A percentile compares a stretch with the other conserved stretches of the same genome.
Conservation (phyloP, 1,139 yeast genomes). For the Candida dubliniensis region DNA sequence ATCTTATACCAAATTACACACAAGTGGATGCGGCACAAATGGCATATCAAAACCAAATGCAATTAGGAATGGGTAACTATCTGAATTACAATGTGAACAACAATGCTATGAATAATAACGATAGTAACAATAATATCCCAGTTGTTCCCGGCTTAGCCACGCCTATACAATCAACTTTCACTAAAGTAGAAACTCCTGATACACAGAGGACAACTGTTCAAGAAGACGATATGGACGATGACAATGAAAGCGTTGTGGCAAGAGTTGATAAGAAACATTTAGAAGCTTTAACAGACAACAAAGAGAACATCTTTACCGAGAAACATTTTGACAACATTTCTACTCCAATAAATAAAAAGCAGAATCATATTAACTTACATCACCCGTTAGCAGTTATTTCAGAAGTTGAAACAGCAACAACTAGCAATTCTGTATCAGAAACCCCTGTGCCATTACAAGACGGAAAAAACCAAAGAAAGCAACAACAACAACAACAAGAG, state of each 20-base stretch:
- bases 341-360: slow-evolving; percentile 28
- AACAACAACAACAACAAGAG: slow-evolving; percentile 1
- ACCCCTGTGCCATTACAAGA: neutral
- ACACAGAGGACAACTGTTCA: slow-evolving; percentile 49
- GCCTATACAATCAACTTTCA: slow-evolving; percentile 35
- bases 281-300: slow-evolving; percentile 35
- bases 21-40: slow-evolving; percentile 5
- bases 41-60: slow-evolving; percentile 13
- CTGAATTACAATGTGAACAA: slow-evolving; percentile 12
- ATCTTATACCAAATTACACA: slow-evolving; percentile 21
- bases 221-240: slow-evolving; percentile 41
- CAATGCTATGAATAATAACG: slow-evolving; percentile 7
- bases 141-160: slow-evolving; percentile 28
- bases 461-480: slow-evolving; percentile 4
- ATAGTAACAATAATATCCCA: slow-evolving; percentile 1
- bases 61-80: slow-evolving; percentile 11
- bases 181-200: slow-evolving; percentile 43
- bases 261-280: slow-evolving; percentile 37
- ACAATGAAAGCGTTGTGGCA: slow-evolving; percentile 17
- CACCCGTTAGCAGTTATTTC: slow-evolving; percentile 42
- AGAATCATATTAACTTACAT: slow-evolving; percentile 16
- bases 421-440: slow-evolving; percentile 31
- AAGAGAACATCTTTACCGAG: slow-evolving; percentile 45
- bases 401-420: slow-evolving; percentile 26
- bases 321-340: slow-evolving; percentile 23